Evolutionary conservation across 495 filamentous ascomycete species (phyloP).

Genomic region (Terfezia boudieri): DNA sequence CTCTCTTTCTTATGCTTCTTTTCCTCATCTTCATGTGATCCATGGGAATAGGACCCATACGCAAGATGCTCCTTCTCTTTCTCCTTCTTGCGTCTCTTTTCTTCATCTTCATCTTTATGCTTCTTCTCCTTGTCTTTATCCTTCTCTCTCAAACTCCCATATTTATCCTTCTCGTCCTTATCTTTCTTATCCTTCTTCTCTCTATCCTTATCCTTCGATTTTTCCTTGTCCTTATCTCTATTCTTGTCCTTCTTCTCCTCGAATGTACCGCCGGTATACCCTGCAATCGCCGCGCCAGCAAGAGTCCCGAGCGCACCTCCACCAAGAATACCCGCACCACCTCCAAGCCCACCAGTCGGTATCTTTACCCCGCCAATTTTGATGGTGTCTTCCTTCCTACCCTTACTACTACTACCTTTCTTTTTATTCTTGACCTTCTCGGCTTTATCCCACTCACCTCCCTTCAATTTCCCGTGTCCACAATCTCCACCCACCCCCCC

Average conservation of each 20-base stretch:
- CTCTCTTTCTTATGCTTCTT: neutral
- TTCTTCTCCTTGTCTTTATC: constrained; percentile 6
- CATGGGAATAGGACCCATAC: neutral
- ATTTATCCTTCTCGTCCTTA: constrained; percentile 8
- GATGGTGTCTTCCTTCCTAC: constrained; percentile 9
- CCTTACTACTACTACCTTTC: constrained; percentile 4
- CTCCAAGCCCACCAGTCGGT: constrained; percentile 1
- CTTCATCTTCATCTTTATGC: neutral
- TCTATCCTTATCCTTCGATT: constrained; percentile 2
- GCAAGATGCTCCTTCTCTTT: neutral
- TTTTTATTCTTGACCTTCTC: constrained; percentile 18
- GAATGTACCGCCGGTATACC: neutral
- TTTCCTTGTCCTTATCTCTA: neutral
- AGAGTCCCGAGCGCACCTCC: neutral
- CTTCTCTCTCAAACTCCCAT: constrained; percentile 11
- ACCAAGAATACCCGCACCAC: neutral
- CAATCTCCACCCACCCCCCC: constrained; percentile 13
- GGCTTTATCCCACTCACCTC: constrained; percentile 13
- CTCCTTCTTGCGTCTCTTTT: neutral
- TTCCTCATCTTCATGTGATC: neutral
- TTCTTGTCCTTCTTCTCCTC: constrained; percentile 1
- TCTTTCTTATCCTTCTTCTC: constrained; percentile 6
- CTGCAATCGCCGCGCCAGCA: neutral
- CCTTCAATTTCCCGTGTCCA: constrained; percentile 11
- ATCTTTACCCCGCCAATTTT: constrained; percentile 14